Conservation (phyloP, 2,329 filamentous ascomycete genomes). For the Neopestalotiopsis clavispora region DNA sequence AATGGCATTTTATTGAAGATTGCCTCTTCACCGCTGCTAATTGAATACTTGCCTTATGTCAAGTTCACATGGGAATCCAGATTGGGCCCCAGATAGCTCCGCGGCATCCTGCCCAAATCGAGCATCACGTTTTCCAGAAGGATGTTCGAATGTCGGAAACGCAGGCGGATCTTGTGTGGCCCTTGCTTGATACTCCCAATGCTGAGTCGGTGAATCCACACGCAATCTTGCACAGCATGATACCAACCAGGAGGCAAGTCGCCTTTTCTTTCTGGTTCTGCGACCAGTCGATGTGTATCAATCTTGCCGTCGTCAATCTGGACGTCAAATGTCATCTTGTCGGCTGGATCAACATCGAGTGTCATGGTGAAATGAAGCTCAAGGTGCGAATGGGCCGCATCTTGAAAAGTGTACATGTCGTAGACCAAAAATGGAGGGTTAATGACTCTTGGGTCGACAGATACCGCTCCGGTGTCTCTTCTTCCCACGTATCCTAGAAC, state of each 20-base stretch:
- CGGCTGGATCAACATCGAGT: slow-evolving; percentile 55
- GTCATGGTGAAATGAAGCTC: slow-evolving; percentile 40
- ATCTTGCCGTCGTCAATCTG: slow-evolving; percentile 48
- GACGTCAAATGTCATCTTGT: slow-evolving; percentile 54
- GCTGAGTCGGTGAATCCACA: slow-evolving; percentile 50
- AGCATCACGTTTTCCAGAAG: slow-evolving; percentile 43
- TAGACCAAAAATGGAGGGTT: slow-evolving; percentile 24
- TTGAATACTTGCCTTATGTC: not conserved
- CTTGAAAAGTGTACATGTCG: slow-evolving; percentile 36
- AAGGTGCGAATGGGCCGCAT: slow-evolving; percentile 18
- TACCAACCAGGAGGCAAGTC: slow-evolving; percentile 54
- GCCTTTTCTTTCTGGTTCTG: slow-evolving; percentile 44
- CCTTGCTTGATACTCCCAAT: slow-evolving; percentile 31
- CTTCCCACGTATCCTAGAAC: slow-evolving; percentile 38
- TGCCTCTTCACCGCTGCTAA: no score
- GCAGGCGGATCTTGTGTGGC: slow-evolving; percentile 34
- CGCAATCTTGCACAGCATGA: slow-evolving; percentile 51
- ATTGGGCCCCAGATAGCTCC: slow-evolving; percentile 42
- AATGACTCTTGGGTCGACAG: slow-evolving; percentile 23
- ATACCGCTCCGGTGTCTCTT: slow-evolving; percentile 28
- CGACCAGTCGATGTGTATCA: slow-evolving; percentile 36
- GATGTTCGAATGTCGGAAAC: slow-evolving; percentile 38
- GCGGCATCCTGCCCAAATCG: slow-evolving; percentile 35
- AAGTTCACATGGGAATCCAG: not conserved
- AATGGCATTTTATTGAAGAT: no score